Conservation (phyloP, 345 rosid genomes). For the Brassica cretica region DNA sequence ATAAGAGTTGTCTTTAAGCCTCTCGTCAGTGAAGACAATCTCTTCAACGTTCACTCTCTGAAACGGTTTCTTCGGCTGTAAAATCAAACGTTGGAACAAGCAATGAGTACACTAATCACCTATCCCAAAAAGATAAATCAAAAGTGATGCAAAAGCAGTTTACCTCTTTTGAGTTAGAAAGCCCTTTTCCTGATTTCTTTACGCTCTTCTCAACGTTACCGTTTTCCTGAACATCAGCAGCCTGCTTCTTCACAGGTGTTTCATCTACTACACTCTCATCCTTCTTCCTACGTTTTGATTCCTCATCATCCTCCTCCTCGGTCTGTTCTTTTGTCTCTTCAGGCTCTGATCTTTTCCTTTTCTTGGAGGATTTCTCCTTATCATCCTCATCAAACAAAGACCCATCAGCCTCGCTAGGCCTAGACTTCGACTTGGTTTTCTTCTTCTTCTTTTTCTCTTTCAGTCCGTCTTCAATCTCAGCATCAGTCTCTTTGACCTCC, state of each 20-base stretch:
- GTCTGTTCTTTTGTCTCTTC: conserved; percentile 44
- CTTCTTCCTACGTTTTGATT: conserved; percentile 56
- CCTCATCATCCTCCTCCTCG: conserved; percentile 41
- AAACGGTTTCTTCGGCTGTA: conserved; percentile 76
- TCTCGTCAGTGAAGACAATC: conserved; percentile 62
- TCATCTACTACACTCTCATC: conserved; percentile 44
- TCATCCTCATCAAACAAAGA: conserved; percentile 20
- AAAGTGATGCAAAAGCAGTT: neutral
- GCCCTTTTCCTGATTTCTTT: conserved; percentile 44
- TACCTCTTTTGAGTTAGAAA: conserved; percentile 69
- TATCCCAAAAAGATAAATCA: neutral
- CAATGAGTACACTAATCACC: conserved; percentile 23
- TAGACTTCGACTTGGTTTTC: conserved; percentile 48
- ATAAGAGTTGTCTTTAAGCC: conserved; percentile 88
- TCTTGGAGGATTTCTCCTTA: conserved; percentile 52
- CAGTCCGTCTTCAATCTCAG: conserved; percentile 29
- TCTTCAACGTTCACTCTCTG: conserved; percentile 83
- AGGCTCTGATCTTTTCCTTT: conserved; percentile 68
- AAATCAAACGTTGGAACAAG: neutral
- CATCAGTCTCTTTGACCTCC: conserved; percentile 38
- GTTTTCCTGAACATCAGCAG: conserved; percentile 39
- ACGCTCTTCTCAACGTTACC: conserved; percentile 42
- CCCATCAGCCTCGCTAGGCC: conserved; percentile 16
- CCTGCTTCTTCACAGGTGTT: conserved; percentile 40
- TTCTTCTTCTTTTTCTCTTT: conserved; percentile 48